A percentile compares a stretch with the other conserved stretches of the same genome.
These are phyloP conservation scores for Backusella tuberculispora DNA, from an alignment of 192 early-diverging fungal species.

Conservation along the genomic window DNA sequence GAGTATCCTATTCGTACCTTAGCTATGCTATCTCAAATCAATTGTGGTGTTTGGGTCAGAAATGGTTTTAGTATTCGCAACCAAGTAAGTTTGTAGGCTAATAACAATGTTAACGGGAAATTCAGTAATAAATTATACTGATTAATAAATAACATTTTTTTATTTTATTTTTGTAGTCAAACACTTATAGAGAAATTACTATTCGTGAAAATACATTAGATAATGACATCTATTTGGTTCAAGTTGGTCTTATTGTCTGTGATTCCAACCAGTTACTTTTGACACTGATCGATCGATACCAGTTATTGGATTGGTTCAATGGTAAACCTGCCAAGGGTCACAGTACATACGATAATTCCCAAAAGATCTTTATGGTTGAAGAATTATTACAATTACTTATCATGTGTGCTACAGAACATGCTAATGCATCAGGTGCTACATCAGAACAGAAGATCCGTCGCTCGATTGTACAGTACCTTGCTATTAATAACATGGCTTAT, in stretches of 20 bases:
- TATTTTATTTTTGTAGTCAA: slow-evolving; percentile 47
- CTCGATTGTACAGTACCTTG: slow-evolving; percentile 86
- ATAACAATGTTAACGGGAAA: neutral
- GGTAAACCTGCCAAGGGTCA: slow-evolving; percentile 55
- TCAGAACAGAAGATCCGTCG: slow-evolving; percentile 71
- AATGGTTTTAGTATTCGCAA: slow-evolving; percentile 83
- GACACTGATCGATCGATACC: slow-evolving; percentile 85
- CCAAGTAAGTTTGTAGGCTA: slow-evolving; percentile 46
- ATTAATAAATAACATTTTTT: slow-evolving; percentile 7
- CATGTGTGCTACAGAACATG: slow-evolving; percentile 79
- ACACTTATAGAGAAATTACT: slow-evolving; percentile 83
- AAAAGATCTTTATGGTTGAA: slow-evolving; percentile 83
- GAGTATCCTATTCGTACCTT: slow-evolving; percentile 86
- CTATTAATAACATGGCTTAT: slow-evolving; percentile 71
- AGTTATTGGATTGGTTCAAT: slow-evolving; percentile 82
- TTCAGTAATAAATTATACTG: neutral
- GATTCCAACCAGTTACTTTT: slow-evolving; percentile 81
- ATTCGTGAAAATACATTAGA: slow-evolving; percentile 91
- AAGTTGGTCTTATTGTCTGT: slow-evolving; percentile 67
- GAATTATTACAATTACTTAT: slow-evolving; percentile 89
- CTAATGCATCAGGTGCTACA: slow-evolving; percentile 63
- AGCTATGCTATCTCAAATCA: slow-evolving; percentile 87
- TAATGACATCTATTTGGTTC: slow-evolving; percentile 86
- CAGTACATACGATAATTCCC: slow-evolving; percentile 65
- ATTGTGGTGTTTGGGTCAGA: slow-evolving; percentile 92